Evolutionary conservation across 805 yeast species (phyloP).

Genomic region (Blastobotrys attinorum): DNA sequence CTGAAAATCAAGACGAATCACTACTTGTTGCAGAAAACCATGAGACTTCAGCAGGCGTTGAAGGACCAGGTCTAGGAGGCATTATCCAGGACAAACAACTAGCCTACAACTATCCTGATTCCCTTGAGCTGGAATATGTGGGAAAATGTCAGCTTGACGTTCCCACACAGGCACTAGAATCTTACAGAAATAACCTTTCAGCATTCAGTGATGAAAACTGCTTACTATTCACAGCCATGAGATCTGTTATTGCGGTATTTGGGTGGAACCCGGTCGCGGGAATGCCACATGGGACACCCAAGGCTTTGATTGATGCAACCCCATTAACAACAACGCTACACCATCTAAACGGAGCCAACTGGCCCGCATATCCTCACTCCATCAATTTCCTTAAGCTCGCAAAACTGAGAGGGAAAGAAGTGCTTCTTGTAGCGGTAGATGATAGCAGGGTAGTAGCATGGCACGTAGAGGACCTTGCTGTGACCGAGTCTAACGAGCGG

Average conservation of each 20-base stretch:
- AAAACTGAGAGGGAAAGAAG: slow-evolving; percentile 33
- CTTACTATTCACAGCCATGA: slow-evolving; percentile 8
- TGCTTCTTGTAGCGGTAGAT: slow-evolving; percentile 37
- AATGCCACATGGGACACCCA: slow-evolving; percentile 22
- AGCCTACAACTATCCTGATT: too few species aligned
- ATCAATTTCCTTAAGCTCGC: slow-evolving; percentile 42
- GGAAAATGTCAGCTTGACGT: too few species aligned
- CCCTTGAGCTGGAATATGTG: too few species aligned
- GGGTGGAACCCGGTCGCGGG: slow-evolving; percentile 7
- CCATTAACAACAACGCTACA: slow-evolving; percentile 35
- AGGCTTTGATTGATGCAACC: slow-evolving; percentile 34
- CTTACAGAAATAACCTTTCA: slow-evolving; percentile 9
- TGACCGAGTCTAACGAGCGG: too few species aligned
- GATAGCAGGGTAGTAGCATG: slow-evolving; percentile 4
- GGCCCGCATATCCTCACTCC: slow-evolving; percentile 49
- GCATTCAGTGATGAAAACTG: slow-evolving; percentile 7
- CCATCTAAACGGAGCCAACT: slow-evolving; percentile 40
- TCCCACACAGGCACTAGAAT: too few species aligned
- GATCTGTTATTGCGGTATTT: slow-evolving; percentile 2
- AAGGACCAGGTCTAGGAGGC: too few species aligned
- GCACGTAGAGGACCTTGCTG: slow-evolving; percentile 11
- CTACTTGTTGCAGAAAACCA: too few species aligned
- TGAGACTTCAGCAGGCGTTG: too few species aligned
- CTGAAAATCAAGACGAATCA: too few species aligned
- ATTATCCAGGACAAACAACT: too few species aligned